These are phyloP conservation scores for Globisporangium ultimum DNA, from an alignment of 352 stramenopile species.

Conservation along the genomic window DNA sequence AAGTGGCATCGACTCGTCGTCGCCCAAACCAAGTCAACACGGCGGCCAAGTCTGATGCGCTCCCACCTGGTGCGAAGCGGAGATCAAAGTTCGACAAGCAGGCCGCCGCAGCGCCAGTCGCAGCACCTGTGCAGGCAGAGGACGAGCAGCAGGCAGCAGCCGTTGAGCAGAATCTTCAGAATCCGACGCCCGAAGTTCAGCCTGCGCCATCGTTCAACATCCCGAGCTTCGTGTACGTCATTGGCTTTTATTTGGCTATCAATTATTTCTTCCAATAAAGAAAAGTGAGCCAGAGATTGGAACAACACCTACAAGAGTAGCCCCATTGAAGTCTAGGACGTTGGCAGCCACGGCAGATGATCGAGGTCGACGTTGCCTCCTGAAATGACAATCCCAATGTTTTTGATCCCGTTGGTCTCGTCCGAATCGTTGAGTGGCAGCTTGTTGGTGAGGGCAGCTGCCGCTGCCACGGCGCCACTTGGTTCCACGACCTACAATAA, in stretches of 20 bases:
- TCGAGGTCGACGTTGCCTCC: constrained; percentile 69
- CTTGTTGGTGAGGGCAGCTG: constrained; percentile 44
- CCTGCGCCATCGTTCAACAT: constrained; percentile 42
- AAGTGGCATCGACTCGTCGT: constrained; percentile 54
- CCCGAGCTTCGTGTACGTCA: constrained; percentile 61
- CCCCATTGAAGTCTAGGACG: not conserved
- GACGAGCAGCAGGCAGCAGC: constrained; percentile 25
- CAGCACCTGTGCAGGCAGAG: constrained; percentile 5
- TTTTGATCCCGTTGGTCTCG: constrained; percentile 10
- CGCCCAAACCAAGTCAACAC: constrained; percentile 32
- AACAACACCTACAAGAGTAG: not conserved
- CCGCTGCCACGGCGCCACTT: constrained; percentile 53
- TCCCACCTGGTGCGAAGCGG: constrained; percentile 51
- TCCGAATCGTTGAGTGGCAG: constrained; percentile 19
- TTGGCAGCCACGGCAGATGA: constrained; percentile 40
- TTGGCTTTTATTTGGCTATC: constrained; percentile 63
- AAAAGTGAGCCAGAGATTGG: not conserved
- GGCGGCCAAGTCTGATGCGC: constrained; percentile 43
- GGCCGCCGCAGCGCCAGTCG: constrained; percentile 7
- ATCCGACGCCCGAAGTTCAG: constrained; percentile 50
- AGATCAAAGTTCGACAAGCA: constrained; percentile 72
- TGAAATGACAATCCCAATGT: constrained; percentile 60
- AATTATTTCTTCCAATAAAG: constrained; percentile 65
- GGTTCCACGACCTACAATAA: constrained; percentile 57
- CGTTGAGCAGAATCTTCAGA: constrained; percentile 41